Base-by-base conservation (phyloP, 108 stramenopile genomes). In the Seminavis robusta region DNA sequence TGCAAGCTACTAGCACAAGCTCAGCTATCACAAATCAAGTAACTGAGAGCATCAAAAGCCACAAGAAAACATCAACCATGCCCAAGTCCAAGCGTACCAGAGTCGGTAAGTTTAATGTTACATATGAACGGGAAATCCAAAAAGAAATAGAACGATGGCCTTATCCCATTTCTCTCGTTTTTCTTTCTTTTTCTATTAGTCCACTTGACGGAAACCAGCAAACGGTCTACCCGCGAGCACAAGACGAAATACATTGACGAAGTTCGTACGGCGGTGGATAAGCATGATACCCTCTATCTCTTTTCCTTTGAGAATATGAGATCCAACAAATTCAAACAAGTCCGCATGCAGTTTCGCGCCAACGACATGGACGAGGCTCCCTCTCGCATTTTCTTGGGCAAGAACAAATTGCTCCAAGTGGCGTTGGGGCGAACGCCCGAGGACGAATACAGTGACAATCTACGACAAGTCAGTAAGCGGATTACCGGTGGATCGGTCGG, bases 301-400 rank as follows among this genome's bases (percentile, higher is more conserved):
- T 98, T 98, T 67, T 83, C 81, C 29, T 96, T 81, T 54, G 94
- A 94, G 59, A 98, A 98, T 59, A 94, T 98, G 92, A 62, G 97
- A 47, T 88, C 87, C 62, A 92, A 80, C 58, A 85, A 95, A 43
- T 92, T 97, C 67, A 95, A 94, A 59, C 89, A 95, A 52, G 88
- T 97, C 21, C 86, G 92, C 24, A 56, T 86, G 57, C 77, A 94
- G 50, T 94, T 94, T 52, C 86, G 90, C 9, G 76, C 74, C 30
- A 47, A 39, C 30, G 56, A 31, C 16, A 63, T 66, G 15, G 69
- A 53, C 21, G 56, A 31, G 8, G n/a, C n/a, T n/a, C 47, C 57
- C n/a, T 83, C 83, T 32, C 84, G 94, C 30, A 90, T 98, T 52
- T 92, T 98, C 54, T 72, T 98, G 53, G 97, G 97, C 31, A 98